These are phyloP conservation scores for Colletotrichum gigasporum DNA, from an alignment of 2,329 filamentous ascomycete genomes.

Conservation along the genomic window DNA sequence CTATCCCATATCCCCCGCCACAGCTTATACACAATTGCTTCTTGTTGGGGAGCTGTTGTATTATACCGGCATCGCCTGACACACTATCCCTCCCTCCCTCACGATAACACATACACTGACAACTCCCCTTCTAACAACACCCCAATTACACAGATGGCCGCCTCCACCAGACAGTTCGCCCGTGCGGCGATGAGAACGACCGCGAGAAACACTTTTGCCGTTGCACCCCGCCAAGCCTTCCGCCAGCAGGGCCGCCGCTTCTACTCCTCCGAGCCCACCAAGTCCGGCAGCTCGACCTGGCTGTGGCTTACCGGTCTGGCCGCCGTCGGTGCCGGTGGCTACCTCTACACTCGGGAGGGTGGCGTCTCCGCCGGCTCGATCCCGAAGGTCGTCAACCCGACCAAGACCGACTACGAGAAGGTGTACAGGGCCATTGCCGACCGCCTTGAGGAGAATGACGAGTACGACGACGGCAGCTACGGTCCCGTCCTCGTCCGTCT, in stretches of 20 bases:
- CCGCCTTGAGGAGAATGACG: slow-evolving; percentile 85
- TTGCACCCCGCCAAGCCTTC: slow-evolving; percentile 72
- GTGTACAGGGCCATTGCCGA: slow-evolving; percentile 90
- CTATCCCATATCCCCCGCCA: background rate
- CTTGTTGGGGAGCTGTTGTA: slow-evolving; percentile 7
- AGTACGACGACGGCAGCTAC: slow-evolving; percentile 97
- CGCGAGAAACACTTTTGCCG: slow-evolving; percentile 67
- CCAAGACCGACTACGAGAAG: slow-evolving; percentile 90
- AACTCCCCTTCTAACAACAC: background rate
- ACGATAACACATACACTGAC: background rate
- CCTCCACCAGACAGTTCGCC: slow-evolving; percentile 55
- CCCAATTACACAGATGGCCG: slow-evolving; percentile 22
- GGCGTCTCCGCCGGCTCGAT: slow-evolving; percentile 55
- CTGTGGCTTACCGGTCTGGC: slow-evolving; percentile 69
- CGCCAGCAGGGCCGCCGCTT: slow-evolving; percentile 79
- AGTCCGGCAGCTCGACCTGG: slow-evolving; percentile 58
- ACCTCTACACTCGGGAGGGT: slow-evolving; percentile 71
- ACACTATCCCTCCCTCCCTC: background rate
- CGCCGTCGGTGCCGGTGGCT: slow-evolving; percentile 69
- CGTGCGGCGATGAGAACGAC: slow-evolving; percentile 68
- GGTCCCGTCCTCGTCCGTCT: slow-evolving; percentile 90
- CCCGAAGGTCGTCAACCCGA: slow-evolving; percentile 69
- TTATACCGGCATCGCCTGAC: background rate
- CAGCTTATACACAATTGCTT: slow-evolving; percentile 9
- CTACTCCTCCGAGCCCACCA: slow-evolving; percentile 77